Evolutionary conservation across 257 asterid species (phyloP).

Genomic region (Solanum chmielewskii): DNA sequence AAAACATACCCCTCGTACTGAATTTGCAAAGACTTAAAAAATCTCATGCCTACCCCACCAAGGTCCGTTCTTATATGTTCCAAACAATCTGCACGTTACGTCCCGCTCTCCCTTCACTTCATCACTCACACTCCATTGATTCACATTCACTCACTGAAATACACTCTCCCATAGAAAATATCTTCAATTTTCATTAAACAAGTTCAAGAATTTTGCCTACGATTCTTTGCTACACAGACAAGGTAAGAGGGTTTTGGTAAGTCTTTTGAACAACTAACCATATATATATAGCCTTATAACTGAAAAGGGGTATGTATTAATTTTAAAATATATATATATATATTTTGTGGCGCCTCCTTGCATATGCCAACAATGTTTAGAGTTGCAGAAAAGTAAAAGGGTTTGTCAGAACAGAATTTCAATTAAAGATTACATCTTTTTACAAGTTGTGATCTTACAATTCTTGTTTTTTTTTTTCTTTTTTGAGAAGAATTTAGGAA

Average conservation of each 20-base stretch:
- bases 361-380: background rate
- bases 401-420: background rate
- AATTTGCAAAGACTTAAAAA: background rate
- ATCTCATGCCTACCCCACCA: background rate
- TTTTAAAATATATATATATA: background rate
- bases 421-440: background rate
- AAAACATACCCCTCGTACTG: background rate
- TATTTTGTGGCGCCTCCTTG: constrained; percentile 12
- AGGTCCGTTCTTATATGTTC: background rate
- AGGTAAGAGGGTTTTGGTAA: background rate
- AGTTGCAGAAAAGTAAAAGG: background rate
- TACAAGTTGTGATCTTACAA: background rate
- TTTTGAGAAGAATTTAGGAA: background rate
- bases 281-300: background rate
- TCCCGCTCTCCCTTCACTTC: background rate
- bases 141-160: background rate
- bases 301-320: background rate
- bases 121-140: background rate
- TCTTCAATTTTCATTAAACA: background rate
- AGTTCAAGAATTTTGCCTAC: background rate
- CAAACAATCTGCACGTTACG: background rate
- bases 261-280: background rate
- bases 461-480: background rate
- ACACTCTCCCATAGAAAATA: background rate
- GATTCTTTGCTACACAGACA: background rate